Percentiles rank a stretch among this genome's conserved stretches.
phyloP scores from a whole-genome alignment of 495 filamentous ascomycete species.

The Talaromyces borbonicus region DNA sequence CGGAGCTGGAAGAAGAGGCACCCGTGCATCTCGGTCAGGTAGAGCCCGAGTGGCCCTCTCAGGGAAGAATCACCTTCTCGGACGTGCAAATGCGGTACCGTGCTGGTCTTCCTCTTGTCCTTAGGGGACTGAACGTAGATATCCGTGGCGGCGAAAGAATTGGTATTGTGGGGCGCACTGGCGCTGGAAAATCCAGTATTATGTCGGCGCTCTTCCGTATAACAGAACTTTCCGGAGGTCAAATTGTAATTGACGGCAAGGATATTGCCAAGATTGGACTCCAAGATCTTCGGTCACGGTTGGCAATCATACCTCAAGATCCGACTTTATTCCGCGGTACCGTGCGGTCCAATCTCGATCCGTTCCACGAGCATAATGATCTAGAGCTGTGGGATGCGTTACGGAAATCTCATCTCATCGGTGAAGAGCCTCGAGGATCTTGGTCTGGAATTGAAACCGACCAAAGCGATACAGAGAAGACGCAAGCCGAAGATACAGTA shows the following conservation, averaged over 20 bases:
- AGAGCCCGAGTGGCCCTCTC: constrained; percentile 66
- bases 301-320: constrained; percentile 95
- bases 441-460: constrained; percentile 16
- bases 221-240: constrained; percentile 73
- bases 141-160: constrained; percentile 80
- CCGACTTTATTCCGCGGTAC: constrained; percentile 92
- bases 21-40: constrained; percentile 62
- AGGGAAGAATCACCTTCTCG: constrained; percentile 75
- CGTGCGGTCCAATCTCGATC: constrained; percentile 83
- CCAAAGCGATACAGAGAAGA: constrained; percentile 12
- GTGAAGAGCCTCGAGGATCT: constrained; percentile 27
- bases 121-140: constrained; percentile 68
- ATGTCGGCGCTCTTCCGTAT: constrained; percentile 90
- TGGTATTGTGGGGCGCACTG: constrained; percentile 87
- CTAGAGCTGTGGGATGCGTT: constrained; percentile 82
- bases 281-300: constrained; percentile 72
- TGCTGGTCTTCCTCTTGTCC: constrained; percentile 68
- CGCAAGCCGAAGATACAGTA: constrained; percentile 19
- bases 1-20: constrained; percentile 76
- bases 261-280: constrained; percentile 80
- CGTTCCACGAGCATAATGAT: constrained; percentile 81
- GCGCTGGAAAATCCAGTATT: constrained; percentile 90
- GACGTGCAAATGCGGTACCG: constrained; percentile 90
- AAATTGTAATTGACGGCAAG: constrained; percentile 82
- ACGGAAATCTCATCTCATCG: constrained; percentile 68